Evolutionary conservation across 208 protist genomes (phyloP).

Genomic region (Acanthamoeba healyi): DNA sequence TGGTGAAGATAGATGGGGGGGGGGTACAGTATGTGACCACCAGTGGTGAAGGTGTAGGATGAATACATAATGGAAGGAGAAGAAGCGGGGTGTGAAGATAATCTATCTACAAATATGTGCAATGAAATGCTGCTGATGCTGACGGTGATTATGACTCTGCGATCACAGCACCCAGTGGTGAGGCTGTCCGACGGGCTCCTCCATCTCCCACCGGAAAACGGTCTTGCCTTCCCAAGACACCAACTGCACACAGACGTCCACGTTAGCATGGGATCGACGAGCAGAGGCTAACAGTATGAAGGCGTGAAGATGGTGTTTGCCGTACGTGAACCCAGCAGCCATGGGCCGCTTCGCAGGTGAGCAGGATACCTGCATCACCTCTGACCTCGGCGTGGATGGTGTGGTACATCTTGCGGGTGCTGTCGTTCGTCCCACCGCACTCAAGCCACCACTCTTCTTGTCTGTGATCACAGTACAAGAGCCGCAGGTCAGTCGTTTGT

Average conservation of each 20-base stretch:
- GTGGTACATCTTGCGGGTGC: background rate
- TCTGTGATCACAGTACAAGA: background rate
- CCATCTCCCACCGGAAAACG: slow-evolving; percentile 15
- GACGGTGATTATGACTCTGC: too few species aligned
- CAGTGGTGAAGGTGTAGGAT: too few species aligned
- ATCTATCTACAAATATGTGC: background rate
- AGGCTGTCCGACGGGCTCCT: background rate
- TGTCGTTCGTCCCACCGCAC: background rate
- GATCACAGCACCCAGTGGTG: background rate
- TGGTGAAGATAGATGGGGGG: too few species aligned
- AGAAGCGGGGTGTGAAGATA: background rate
- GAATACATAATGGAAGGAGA: too few species aligned
- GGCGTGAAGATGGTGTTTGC: background rate
- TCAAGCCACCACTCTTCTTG: slow-evolving; percentile 37
- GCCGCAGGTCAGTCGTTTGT: background rate
- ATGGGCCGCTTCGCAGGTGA: background rate
- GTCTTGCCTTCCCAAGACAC: slow-evolving; percentile 27
- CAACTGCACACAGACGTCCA: slow-evolving; percentile 10
- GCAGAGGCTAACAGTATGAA: background rate
- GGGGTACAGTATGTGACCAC: too few species aligned
- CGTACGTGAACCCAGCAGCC: slow-evolving; percentile 40
- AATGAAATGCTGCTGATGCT: too few species aligned
- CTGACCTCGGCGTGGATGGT: slow-evolving; percentile 7
- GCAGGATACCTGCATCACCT: background rate
- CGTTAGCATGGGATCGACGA: background rate